phyloP scores from a whole-genome alignment of 1,139 yeast species.

The Candida sojae region DNA sequence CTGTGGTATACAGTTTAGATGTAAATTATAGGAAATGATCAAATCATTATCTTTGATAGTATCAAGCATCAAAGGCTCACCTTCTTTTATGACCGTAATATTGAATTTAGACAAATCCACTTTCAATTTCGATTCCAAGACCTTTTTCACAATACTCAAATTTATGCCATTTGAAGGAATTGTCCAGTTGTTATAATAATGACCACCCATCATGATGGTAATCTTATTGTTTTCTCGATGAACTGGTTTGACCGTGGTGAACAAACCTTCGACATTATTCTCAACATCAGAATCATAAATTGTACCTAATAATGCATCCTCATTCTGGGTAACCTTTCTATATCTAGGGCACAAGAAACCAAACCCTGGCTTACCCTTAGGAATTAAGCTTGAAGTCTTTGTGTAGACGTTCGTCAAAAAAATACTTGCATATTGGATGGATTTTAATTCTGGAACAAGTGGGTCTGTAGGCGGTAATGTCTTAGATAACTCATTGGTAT shows the following conservation, averaged over 20 bases:
- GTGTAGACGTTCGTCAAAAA: conserved; percentile 61
- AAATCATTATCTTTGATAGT: conserved; percentile 33
- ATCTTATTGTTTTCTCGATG: conserved; percentile 51
- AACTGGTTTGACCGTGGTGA: conserved; percentile 7
- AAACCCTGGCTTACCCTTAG: conserved; percentile 62
- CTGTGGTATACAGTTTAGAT: conserved; percentile 75
- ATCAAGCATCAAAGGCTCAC: conserved; percentile 21
- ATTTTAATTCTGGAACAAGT: conserved; percentile 18
- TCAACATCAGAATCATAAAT: conserved; percentile 89
- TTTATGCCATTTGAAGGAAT: conserved; percentile 50
- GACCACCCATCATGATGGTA: conserved; percentile 93
- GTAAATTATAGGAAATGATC: conserved; percentile 33
- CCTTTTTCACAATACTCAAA: conserved; percentile 44
- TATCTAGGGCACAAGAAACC: conserved; percentile 81
- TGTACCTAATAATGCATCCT: conserved; percentile 73
- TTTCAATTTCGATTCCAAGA: conserved; percentile 52
- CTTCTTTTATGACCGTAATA: conserved; percentile 30
- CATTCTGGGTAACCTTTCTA: conserved; percentile 38
- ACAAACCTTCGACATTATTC: conserved; percentile 34
- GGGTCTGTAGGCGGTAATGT: conserved; percentile 17
- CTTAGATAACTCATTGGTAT: conserved; percentile 33
- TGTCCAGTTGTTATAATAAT: conserved; percentile 39
- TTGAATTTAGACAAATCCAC: conserved; percentile 39
- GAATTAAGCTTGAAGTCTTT: conserved; percentile 32
- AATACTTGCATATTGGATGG: conserved; percentile 54